Base-by-base conservation (phyloP, 192 early-diverging fungal species). In the Entrophospora sp. region DNA sequence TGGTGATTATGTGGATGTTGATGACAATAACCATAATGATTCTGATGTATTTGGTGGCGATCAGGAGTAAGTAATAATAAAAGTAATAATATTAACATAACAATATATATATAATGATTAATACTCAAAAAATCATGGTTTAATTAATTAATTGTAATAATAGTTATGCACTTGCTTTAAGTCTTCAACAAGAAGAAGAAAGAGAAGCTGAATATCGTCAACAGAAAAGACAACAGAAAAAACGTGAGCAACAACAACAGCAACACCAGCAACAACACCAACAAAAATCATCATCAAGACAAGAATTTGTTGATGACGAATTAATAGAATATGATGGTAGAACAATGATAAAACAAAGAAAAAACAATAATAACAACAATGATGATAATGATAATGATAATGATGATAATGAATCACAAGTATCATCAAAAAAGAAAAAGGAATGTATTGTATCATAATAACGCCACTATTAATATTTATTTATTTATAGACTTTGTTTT, bases 21-120 rank as follows among this genome's bases (percentile, higher is more conserved):
- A 63, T 20, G 71, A 73, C 0, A 43, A 66, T 5, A 56, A 71
- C 31, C 37, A 40, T 3, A 22, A 62, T 22, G 56, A 57, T 6
- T 49, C 61, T 43, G 74, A 71, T n/a, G n/a, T n/a, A n/a, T n/a
- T n/a, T n/a, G 75, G 75, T 38, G 75, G 75, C 20, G 75, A 77
- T 35, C 71, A 77, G 70, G 74, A 77, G 74, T 75, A 70, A 61
- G 72, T 55, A 2, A 20, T 20, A 14, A 5, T 35, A n/a, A n/a
- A n/a, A 46, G 24, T 37, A 46, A 6, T 52, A 6, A 43, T 28
- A 52, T 34, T 24, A 10, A 51, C 28, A 9, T 6, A n/a, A 22
- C 20, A 10, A 28, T 25, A 20, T 69, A 58, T 30, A 4, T 13
- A 20, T 52, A 68, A 3, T 59, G 10, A 35, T 14, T 45, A 24